A percentile compares a stretch with the other conserved stretches of the same genome.
These are phyloP conservation scores for Lineolata rhizophorae DNA, from an alignment of 495 filamentous ascomycete genomes.

Conservation along the genomic window DNA sequence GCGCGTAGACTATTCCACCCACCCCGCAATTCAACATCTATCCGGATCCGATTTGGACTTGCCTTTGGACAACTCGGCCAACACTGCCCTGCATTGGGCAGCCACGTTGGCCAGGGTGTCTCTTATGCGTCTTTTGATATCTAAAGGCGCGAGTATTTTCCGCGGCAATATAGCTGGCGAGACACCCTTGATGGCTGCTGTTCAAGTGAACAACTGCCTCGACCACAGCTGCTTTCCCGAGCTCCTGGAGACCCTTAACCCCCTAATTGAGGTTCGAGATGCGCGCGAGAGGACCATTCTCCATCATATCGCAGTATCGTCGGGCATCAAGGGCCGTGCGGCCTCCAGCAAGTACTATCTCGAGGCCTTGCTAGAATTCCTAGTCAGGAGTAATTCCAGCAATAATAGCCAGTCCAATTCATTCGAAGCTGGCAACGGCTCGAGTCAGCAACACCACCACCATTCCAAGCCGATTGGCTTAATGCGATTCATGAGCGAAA, in stretches of 20 bases:
- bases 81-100: conserved; percentile 93
- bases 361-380: conserved; percentile 78
- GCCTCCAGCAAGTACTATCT: conserved; percentile 79
- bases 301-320: conserved; percentile 89
- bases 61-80: conserved; percentile 65
- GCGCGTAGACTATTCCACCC: conserved; percentile 37
- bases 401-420: conserved; percentile 7
- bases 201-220: conserved; percentile 73
- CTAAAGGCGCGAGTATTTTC: conserved; percentile 63
- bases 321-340: conserved; percentile 72
- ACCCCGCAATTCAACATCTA: conserved; percentile 44
- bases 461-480: conserved; percentile 45
- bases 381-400: conserved; percentile 36
- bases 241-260: conserved; percentile 63
- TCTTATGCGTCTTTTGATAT: conserved; percentile 56
- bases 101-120: conserved; percentile 74
- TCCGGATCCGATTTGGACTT: conserved; percentile 70
- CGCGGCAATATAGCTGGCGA: conserved; percentile 75
- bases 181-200: conserved; percentile 75
- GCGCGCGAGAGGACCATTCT: conserved; percentile 74
- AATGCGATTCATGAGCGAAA: conserved; percentile 79
- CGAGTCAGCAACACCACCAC: conserved; percentile 8
- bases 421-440: conserved; percentile 3
- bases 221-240: conserved; percentile 67
- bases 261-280: conserved; percentile 81